These are phyloP conservation scores for Tolypocladium inflatum DNA, from an alignment of 2,329 filamentous ascomycete genomes.

Conservation along the genomic window DNA sequence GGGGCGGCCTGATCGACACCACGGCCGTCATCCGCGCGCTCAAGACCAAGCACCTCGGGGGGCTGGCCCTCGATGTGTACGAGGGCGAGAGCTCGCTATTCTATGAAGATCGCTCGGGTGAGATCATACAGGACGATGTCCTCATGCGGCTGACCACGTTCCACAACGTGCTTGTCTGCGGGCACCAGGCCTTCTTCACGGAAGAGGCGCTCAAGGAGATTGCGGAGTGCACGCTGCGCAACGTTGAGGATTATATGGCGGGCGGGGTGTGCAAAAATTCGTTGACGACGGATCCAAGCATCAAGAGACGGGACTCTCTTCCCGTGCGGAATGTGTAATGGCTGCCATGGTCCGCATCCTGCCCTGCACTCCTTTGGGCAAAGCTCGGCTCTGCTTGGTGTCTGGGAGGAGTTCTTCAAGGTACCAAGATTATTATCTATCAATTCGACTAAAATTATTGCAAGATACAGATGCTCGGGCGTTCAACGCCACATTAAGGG, in stretches of 20 bases:
- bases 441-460: background rate
- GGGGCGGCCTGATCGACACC: constrained; percentile 55
- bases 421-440: background rate
- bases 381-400: background rate
- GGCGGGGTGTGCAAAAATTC: constrained; percentile 23
- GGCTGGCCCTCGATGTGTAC: constrained; percentile 59
- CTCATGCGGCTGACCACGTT: constrained; percentile 60
- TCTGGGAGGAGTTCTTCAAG: background rate
- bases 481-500: background rate
- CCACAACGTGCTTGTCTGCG: constrained; percentile 56
- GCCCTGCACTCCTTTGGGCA: too few relatives aligned
- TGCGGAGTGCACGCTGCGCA: constrained; percentile 47
- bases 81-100: constrained; percentile 56
- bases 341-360: background rate
- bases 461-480: background rate
- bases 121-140: constrained; percentile 58
- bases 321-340: constrained; percentile 10
- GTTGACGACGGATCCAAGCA: constrained; percentile 15
- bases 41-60: constrained; percentile 50
- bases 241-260: constrained; percentile 36
- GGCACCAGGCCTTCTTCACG: constrained; percentile 63
- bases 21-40: constrained; percentile 49
- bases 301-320: constrained; percentile 3
- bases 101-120: constrained; percentile 54
- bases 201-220: constrained; percentile 56